Evolutionary conservation across 257 asterid species (phyloP), one percentile per base, ranked within the genome.

Genomic region (Nicotiana obtusifolia): DNA sequence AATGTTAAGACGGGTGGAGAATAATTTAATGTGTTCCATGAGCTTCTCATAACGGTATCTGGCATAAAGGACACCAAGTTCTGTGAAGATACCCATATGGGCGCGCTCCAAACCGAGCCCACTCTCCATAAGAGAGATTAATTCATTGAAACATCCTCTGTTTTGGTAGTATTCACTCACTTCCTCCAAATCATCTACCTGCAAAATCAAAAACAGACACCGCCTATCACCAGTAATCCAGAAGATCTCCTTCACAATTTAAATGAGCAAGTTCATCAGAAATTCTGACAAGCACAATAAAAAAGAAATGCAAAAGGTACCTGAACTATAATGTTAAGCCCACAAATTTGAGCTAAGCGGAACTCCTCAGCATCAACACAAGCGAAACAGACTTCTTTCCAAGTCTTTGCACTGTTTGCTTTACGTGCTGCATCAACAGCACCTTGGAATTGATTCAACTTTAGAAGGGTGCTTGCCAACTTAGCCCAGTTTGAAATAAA

Each of bases 341-440:
- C 88, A 73, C 88, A 85, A 68, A 85, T 85, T 80, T 85, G 88
- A 79, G 88, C 88, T 83, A 85, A 73, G 30, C 88, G 86, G 66
- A 85, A 85, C 84, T 85, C 88, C 92, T 97, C 99, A 13, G 97
- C 99, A 87, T 94, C 98, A 83, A 96, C 99, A 87, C 99, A 96
- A 77, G 99, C 98, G 89, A 94, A 97, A 90, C 99, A 97, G 37
- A 97, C 92, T 86, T 97, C 99, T 86, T 97, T 97, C 99, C 99
- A 97, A 56, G 98, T 94, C 91, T 94, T 97, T 81, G 99, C 89
- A 68, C 98, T 97, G 78, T 97, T 97, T 54, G 99, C 99, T 91
- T 97, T 97, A 80, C 99, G 88, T 14, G 99, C 99, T 64, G 98
- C 99, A 94, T 97, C 99, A 82, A 97, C 99, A 57, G 99, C 99